A percentile compares a stretch with the other conserved stretches of the same genome.
Evolutionary conservation across 2,329 filamentous ascomycete genomes (phyloP).

Genomic region (Acrodontium crateriforme): DNA sequence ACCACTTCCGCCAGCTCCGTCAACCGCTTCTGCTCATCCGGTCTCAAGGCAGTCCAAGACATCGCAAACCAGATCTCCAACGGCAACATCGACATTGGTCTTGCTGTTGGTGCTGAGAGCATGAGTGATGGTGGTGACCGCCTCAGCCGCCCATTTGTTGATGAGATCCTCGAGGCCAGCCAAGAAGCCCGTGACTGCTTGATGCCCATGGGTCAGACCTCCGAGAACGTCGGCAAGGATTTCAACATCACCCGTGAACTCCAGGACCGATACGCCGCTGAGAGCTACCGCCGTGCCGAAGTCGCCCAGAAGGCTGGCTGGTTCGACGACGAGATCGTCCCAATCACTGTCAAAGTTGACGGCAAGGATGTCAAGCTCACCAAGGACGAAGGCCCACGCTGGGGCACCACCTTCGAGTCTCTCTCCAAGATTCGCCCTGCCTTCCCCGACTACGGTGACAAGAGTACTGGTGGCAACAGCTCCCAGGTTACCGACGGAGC

Average conservation of each 20-base stretch:
- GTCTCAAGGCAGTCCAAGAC: slow-evolving; percentile 87
- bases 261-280: slow-evolving; percentile 76
- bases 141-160: slow-evolving; percentile 60
- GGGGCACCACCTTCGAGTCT: slow-evolving; percentile 72
- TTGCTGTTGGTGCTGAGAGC: slow-evolving; percentile 77
- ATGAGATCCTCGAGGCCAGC: slow-evolving; percentile 54
- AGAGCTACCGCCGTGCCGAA: slow-evolving; percentile 81
- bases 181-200: slow-evolving; percentile 76
- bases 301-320: slow-evolving; percentile 76
- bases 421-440: slow-evolving; percentile 77
- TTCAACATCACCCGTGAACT: slow-evolving; percentile 68
- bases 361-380: slow-evolving; percentile 64
- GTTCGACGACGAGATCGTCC: slow-evolving; percentile 89
- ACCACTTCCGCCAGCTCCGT: slow-evolving; percentile 68
- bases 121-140: slow-evolving; percentile 67
- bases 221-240: slow-evolving; percentile 86
- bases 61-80: slow-evolving; percentile 75
- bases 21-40: slow-evolving; percentile 96
- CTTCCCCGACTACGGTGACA: slow-evolving; percentile 78
- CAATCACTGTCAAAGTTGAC: slow-evolving; percentile 66
- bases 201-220: slow-evolving; percentile 96
- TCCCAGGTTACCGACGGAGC: slow-evolving; percentile 93
- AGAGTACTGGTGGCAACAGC: slow-evolving; percentile 83
- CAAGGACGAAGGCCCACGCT: slow-evolving; percentile 79
- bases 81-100: slow-evolving; percentile 72